Evolutionary conservation across 495 filamentous ascomycete species (phyloP), one percentile per base, ranked within the genome.

Genomic region (Wilcoxina mikolae): DNA sequence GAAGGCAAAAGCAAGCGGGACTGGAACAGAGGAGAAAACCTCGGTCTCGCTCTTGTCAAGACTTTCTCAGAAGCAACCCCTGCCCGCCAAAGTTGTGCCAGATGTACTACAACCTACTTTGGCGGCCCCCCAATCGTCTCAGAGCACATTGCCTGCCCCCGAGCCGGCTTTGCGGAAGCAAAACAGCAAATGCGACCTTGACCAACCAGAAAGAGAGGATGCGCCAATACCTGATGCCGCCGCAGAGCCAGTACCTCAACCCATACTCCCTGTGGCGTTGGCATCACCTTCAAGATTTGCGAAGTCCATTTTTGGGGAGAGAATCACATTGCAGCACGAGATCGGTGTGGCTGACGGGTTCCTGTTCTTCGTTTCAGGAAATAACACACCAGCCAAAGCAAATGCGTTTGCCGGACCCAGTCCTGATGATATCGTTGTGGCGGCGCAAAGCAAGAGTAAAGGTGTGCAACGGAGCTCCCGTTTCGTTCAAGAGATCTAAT

Each of bases 371-470:
- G 54, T 60, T 29, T 49, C 58, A 60, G 62, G 61, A 31, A 51
- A 48, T 43, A 53, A 57, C 20, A 20, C 26, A 12, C 47, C 25
- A 35, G 24, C 41, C 24, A 60, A 61, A 47, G 42, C 41, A 18
- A 54, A 45, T 26, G 79, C 81, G 51, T 98, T 96, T 72, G 72
- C 82, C 78, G 84, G 76, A 57, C 91, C 91, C 52, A 95, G 90
- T 68, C 91, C 91, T 60, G 91, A 98, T 70, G 93, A 95, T 70
- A 72, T 90, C 57, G 83, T 96, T 55, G 71, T 82, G 38, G 78
- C 81, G 67, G 91, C 91, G 57, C 91, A 95, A 70, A 82, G 73
- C 51, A 70, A 69, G 58, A 71, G 75, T 68, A 91, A 91, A 88
- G 82, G 86, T 93, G 4, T 3, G 46, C 29, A 29, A 15, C 23